phyloP scores from a whole-genome alignment of 2,329 filamentous ascomycete genomes.

The Fusarium graminum region DNA sequence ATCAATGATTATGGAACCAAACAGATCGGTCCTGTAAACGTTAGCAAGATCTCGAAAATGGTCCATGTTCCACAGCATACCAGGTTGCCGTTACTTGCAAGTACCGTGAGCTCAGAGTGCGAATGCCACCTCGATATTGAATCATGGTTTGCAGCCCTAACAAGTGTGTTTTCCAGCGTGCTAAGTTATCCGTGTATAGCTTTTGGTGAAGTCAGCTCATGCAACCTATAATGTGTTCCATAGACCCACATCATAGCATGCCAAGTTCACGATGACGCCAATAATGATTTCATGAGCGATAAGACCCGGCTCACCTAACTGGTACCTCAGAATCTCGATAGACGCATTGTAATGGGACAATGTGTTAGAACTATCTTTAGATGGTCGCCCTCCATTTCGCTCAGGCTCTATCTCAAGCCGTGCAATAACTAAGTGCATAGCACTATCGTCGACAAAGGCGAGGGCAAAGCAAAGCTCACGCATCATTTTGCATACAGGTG shows the following conservation, averaged over 20 bases:
- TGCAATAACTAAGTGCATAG: constrained; percentile 19
- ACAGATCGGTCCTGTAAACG: not conserved
- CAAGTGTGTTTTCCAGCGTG: constrained; percentile 5
- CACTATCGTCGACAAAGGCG: constrained; percentile 25
- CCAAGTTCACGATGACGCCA: constrained; percentile 1
- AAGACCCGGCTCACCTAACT: not conserved
- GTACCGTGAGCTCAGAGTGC: not conserved
- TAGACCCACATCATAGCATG: not conserved
- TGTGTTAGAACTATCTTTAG: not conserved
- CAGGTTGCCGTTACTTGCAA: constrained; percentile 2
- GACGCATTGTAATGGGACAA: not conserved
- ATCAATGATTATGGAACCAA: not conserved
- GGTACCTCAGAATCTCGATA: not conserved
- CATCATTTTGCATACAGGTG: constrained; percentile 7
- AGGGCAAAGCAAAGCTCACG: constrained; percentile 20
- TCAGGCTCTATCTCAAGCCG: not conserved
- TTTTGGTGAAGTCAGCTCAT: not conserved
- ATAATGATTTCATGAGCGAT: constrained; percentile 2
- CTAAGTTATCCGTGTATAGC: not conserved
- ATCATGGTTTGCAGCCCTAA: not conserved
- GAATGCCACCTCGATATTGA: not conserved
- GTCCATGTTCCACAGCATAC: not conserved
- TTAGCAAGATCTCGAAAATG: not conserved
- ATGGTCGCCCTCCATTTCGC: not conserved
- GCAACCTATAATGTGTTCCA: not conserved